These are phyloP conservation scores for Scedosporium boydii DNA, from an alignment of 2,329 filamentous ascomycete species.

Conservation along the genomic window DNA sequence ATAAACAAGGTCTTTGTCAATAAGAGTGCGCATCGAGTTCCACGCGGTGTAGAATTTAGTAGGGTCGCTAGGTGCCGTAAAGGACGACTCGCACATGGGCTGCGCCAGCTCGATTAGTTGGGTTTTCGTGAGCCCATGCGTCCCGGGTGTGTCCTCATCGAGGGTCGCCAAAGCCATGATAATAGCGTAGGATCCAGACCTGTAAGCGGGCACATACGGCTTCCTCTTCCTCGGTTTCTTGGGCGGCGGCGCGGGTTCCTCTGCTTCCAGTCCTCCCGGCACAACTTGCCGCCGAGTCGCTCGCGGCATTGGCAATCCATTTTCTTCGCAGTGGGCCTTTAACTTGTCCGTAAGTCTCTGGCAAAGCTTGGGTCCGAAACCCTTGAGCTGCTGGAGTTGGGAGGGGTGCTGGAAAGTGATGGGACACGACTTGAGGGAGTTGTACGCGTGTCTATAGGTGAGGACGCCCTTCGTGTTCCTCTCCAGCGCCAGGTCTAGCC, in stretches of 20 bases:
- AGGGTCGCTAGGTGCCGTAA: constrained; percentile 56
- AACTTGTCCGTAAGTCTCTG: constrained; percentile 55
- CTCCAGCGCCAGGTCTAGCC: constrained; percentile 60
- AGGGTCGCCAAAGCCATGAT: constrained; percentile 55
- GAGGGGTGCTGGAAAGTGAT: constrained; percentile 62
- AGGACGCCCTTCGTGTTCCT: constrained; percentile 60
- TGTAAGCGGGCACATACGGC: constrained; percentile 60
- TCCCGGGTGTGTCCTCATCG: constrained; percentile 36
- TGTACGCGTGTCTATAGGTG: constrained; percentile 68
- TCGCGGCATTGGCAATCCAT: constrained; percentile 59
- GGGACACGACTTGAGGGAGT: constrained; percentile 68
- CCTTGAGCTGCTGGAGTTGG: constrained; percentile 62
- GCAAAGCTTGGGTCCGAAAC: constrained; percentile 64
- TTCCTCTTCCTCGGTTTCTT: constrained; percentile 54
- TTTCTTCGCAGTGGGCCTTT: constrained; percentile 51
- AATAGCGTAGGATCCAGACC: constrained; percentile 68
- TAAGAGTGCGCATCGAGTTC: constrained; percentile 71
- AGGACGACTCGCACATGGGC: constrained; percentile 63
- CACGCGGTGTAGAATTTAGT: constrained; percentile 70
- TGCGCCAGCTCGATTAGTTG: constrained; percentile 62
- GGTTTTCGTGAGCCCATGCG: constrained; percentile 53
- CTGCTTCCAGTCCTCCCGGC: constrained; percentile 18
- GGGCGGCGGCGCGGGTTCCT: constrained; percentile 20
- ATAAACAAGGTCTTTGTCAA: constrained; percentile 64
- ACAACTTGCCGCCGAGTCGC: constrained; percentile 36